These are phyloP conservation scores for Closterium sp. DNA, from an alignment of 139 green algal genomes.

Conservation along the genomic window DNA sequence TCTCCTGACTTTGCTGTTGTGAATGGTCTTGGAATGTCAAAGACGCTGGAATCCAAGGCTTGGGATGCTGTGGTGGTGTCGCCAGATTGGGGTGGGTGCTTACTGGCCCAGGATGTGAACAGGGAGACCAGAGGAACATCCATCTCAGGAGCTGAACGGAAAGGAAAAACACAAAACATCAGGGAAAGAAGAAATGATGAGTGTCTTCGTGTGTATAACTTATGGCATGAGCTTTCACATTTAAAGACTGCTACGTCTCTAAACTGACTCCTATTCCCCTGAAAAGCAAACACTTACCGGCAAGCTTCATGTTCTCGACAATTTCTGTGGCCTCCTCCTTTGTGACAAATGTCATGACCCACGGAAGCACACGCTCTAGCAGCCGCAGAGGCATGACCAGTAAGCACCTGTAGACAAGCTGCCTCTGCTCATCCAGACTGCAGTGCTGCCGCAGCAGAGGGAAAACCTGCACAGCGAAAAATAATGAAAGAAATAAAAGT, in stretches of 20 bases:
- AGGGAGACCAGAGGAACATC: slow-evolving; percentile 80
- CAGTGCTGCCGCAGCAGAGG: slow-evolving; percentile 89
- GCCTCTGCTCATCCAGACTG: slow-evolving; percentile 74
- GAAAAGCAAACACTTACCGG: slow-evolving; percentile 16
- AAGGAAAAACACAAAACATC: not conserved
- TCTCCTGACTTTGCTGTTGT: not conserved
- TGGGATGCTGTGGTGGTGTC: not conserved
- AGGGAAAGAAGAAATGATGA: not conserved
- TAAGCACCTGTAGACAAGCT: slow-evolving; percentile 84
- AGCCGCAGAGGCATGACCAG: slow-evolving; percentile 90
- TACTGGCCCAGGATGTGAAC: slow-evolving; percentile 74
- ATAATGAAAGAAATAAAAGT: not conserved
- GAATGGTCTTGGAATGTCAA: not conserved
- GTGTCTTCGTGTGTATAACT: not conserved
- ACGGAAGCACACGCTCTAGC: slow-evolving; percentile 88
- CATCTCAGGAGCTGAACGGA: slow-evolving; percentile 33
- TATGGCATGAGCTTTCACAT: not conserved
- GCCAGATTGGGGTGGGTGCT: not conserved
- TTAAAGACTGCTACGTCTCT: no score
- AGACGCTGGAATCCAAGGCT: not conserved
- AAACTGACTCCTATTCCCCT: no score
- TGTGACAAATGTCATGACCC: slow-evolving; percentile 67
- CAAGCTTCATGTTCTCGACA: slow-evolving; percentile 71
- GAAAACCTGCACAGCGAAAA: slow-evolving; percentile 71
- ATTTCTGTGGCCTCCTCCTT: slow-evolving; percentile 58